A percentile compares a stretch with the other conserved stretches of the same genome.
These are phyloP conservation scores for Kazachstania sp. DNA, from an alignment of 1,139 yeast genomes.

Conservation along the genomic window DNA sequence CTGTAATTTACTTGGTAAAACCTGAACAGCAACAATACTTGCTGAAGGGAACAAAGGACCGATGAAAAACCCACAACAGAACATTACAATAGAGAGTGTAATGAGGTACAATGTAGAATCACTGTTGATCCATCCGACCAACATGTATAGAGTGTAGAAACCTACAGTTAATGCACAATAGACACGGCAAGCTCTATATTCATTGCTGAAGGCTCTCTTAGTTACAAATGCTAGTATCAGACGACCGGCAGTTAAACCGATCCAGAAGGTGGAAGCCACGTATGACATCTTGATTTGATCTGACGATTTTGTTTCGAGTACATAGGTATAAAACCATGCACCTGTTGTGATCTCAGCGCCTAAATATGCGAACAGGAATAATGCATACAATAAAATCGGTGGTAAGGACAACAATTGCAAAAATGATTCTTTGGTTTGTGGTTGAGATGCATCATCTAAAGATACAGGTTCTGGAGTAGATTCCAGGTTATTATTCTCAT, in stretches of 20 bases:
- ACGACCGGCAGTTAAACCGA: constrained; percentile 57
- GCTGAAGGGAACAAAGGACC: constrained; percentile 82
- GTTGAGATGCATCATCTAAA: neutral
- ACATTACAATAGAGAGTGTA: constrained; percentile 31
- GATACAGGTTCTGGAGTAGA: constrained; percentile 14
- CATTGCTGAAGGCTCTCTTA: constrained; percentile 43
- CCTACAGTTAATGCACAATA: constrained; percentile 29
- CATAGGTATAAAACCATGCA: constrained; percentile 55
- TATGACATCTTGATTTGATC: constrained; percentile 45
- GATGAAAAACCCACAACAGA: constrained; percentile 54
- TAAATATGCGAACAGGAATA: constrained; percentile 48
- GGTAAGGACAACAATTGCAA: constrained; percentile 36
- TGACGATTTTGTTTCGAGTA: constrained; percentile 42
- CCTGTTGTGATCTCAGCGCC: constrained; percentile 69
- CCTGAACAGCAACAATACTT: constrained; percentile 53
- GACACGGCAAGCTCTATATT: constrained; percentile 39
- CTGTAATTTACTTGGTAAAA: constrained; percentile 54
- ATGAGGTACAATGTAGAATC: constrained; percentile 26
- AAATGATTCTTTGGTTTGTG: constrained; percentile 16
- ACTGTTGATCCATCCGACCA: constrained; percentile 17
- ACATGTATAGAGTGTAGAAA: constrained; percentile 20
- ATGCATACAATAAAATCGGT: constrained; percentile 42
- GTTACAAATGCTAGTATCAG: constrained; percentile 53
- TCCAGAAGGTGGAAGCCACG: constrained; percentile 58
- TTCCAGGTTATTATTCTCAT: constrained; percentile 21